phyloP scores from a whole-genome alignment of 306 rosid genomes.

The Rosa rugosa region DNA sequence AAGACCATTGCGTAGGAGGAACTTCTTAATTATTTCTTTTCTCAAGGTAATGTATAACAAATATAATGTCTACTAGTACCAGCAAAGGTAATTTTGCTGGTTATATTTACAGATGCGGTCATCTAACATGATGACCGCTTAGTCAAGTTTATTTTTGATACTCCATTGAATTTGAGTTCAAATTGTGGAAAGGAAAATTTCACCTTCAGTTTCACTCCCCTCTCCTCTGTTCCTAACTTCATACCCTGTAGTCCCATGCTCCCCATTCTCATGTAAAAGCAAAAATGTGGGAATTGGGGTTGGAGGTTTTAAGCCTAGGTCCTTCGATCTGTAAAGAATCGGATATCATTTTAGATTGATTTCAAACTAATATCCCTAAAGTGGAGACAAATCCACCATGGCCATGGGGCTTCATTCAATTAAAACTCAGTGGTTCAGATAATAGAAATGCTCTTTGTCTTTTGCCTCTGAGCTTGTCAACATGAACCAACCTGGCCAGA shows the following conservation, averaged over 20 bases:
- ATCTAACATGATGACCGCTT: not conserved
- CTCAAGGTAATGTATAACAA: conserved; percentile 3
- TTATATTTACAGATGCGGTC: not conserved
- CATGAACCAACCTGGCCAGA: not conserved
- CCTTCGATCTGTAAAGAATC: not conserved
- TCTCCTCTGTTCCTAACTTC: not conserved
- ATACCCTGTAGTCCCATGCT: not conserved
- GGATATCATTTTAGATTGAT: not conserved
- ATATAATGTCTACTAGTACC: not conserved
- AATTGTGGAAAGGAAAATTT: not conserved
- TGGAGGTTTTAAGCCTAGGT: not conserved
- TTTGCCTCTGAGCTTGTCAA: not conserved
- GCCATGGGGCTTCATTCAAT: not conserved
- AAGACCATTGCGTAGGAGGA: conserved; percentile 50
- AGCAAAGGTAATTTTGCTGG: not conserved
- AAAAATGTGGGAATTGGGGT: not conserved
- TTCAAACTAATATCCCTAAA: not conserved
- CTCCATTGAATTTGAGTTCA: not conserved
- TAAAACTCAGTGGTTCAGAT: not conserved
- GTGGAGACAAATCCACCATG: not conserved
- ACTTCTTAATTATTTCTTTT: not conserved
- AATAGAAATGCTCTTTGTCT: too few species aligned
- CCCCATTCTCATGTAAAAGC: not conserved
- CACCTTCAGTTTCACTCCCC: not conserved
- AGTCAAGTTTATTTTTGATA: not conserved